Percentiles rank a stretch among this genome's conserved stretches.
Evolutionary conservation across 2,329 filamentous ascomycete genomes (phyloP).

Genomic region (Aureobasidium sp.): DNA sequence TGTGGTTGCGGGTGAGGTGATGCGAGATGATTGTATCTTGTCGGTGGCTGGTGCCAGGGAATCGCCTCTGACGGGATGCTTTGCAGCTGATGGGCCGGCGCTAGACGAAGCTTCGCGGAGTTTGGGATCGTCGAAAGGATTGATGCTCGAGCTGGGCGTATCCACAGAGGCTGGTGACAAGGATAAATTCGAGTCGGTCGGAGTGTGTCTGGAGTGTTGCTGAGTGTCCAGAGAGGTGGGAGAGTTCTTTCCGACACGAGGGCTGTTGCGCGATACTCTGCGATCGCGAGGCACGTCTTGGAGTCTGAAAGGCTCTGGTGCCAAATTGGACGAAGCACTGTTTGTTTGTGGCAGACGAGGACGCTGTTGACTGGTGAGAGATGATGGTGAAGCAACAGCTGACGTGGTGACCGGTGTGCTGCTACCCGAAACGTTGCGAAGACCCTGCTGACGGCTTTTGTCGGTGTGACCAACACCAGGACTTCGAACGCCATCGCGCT

Average conservation of each 20-base stretch:
- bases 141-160: conserved; percentile 30
- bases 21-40: conserved; percentile 23
- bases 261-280: conserved; percentile 33
- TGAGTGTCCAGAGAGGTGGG: conserved; percentile 2
- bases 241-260: conserved; percentile 25
- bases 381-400: conserved; percentile 23
- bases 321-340: conserved; percentile 23
- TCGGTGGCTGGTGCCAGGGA: conserved; percentile 41
- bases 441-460: conserved; percentile 39
- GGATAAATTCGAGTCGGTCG: conserved; percentile 11
- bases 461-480: conserved; percentile 2
- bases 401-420: conserved; percentile 24
- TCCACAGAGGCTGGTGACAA: conserved; percentile 33
- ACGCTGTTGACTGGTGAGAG: conserved; percentile 21
- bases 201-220: background rate
- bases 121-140: conserved; percentile 33
- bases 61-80: conserved; percentile 48
- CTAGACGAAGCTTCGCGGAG: conserved; percentile 26
- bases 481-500: conserved; percentile 28
- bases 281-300: conserved; percentile 70
- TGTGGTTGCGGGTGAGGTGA: conserved; percentile 26
- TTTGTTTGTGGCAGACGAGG: conserved; percentile 24
- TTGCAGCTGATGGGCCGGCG: conserved; percentile 31
- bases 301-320: conserved; percentile 55
- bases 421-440: conserved; percentile 23